Base-by-base conservation (phyloP, 768 basidiomycete species). In the Porphyrellus cyaneotinctus region DNA sequence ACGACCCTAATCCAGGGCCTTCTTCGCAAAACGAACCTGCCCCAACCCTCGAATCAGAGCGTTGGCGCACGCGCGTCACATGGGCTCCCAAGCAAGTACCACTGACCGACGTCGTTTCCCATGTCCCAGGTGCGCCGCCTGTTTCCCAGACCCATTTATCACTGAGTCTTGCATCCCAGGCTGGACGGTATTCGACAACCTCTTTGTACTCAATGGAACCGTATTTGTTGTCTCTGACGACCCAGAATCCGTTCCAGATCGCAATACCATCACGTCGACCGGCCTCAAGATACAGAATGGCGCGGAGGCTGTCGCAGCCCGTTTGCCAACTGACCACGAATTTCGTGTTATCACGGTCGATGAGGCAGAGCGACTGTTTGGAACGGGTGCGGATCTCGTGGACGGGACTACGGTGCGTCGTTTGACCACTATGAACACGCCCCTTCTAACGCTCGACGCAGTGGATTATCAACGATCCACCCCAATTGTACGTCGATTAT, bases 181-280 rank as follows among this genome's bases (percentile, higher is more conserved):
- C 30, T 97, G 91, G 93, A 91, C 92, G 2, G 83, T 94, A 47
- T 85, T 93, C 54, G 90, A 94, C 71, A 81, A 78, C 51, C 76
- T 95, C 11, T 95, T 90, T 64, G 70, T 92, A 51, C 73, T 83
- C 60, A 90, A 92, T 58, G 91, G 91, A 41, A 85, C 88, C 8
- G 78, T 88, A 33, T 93, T 84, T 65, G 75, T 95, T 58, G 91
- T 97, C 37, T 81, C 86, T 4, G 83, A 92, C 66, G 72, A 83
- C 18, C 88, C 87, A 8, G 73, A 77, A 10, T 72, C 67, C 3
- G 66, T 93, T 41, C 94, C 94, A 14, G 77, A 85, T 43, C 70
- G 83, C 14, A 70, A 76, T 2, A 75, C 77, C 43, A 87, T 97
- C 61, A 87, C 81, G 22, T 93, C 90, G 15, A 85, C 84, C 13